Evolutionary conservation across 495 filamentous ascomycete species (phyloP), one percentile per base, ranked within the genome.

Genomic region (Talaromyces wortmannii): DNA sequence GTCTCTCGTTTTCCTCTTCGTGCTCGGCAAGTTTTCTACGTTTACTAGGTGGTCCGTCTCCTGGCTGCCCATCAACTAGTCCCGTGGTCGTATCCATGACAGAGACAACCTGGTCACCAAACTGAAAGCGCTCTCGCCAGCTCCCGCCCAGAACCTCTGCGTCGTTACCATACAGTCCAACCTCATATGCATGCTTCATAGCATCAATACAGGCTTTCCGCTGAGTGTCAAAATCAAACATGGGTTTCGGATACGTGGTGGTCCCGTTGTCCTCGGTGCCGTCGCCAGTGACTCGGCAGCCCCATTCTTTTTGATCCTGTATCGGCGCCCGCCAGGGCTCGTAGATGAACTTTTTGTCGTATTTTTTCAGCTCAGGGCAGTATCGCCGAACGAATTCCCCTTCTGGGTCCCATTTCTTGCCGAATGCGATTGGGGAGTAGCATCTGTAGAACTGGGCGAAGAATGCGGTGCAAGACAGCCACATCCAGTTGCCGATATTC

Each of bases 401-500:
- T 4, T 81, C 72, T 15, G 77, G 75, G 67, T 89, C 86, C 78
- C 79, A 84, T 59, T 87, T 88, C 64, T 81, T 76, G 8, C 80
- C 79, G 63, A 89, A 89, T 0, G 83, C 77, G 45, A 88, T 63
- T 0, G 86, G 86, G 31, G 71, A 78, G 58, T 90, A 90, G 59
- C 78, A 82, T 10, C 84, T 78, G 58, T 81, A 86, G 66, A 83
- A 90, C 59, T 83, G 80, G 0, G 73, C 57, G 55, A 75, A 87
- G 64, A 89, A 90, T 0, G 86, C 86, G 0, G 83, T 85, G 63
- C 86, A 88, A 18, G 74, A 78, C n/a, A 90, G 67, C 86, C 86
- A 89, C 63, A 86, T 83, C 86, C 84, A 90, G 49, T 90, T 89
- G 0, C 86, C 86, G 0, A 74, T 70, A 56, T 89, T 90, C 47